These are phyloP conservation scores for Cryphonectria nitschkei DNA, from an alignment of 2,329 filamentous ascomycete species.

Conservation along the genomic window DNA sequence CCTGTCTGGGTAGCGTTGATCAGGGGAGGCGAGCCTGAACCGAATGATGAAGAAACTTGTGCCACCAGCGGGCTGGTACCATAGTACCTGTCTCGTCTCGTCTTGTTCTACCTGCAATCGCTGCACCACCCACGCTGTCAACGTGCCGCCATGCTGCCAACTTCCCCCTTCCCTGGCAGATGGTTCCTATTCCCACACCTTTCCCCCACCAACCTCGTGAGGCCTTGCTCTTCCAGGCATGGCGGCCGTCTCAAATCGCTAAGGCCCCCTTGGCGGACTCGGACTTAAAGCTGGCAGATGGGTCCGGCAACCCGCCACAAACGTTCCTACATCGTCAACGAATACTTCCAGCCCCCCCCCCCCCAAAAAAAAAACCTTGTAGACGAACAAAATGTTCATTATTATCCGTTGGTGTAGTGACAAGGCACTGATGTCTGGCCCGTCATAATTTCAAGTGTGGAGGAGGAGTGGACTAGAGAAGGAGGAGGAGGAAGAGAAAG, in stretches of 20 bases:
- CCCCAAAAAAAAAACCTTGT: not conserved
- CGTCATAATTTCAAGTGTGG: not conserved
- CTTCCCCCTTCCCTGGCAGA: not conserved
- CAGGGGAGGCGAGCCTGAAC: conserved; percentile 13
- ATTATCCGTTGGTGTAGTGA: not conserved
- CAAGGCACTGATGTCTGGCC: not conserved
- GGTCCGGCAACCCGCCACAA: conserved; percentile 5
- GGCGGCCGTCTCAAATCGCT: conserved; percentile 11
- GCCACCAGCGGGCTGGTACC: not conserved
- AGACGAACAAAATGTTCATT: not conserved
- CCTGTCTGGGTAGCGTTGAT: conserved; percentile 8
- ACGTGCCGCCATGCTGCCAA: not conserved
- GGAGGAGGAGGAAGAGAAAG: not conserved
- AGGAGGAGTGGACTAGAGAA: not conserved
- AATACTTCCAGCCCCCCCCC: not conserved
- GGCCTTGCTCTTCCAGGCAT: conserved; percentile 1
- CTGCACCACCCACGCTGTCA: not conserved
- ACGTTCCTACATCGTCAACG: not conserved
- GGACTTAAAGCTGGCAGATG: conserved; percentile 7
- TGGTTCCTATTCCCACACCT: too few species aligned
- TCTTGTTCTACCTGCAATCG: not conserved
- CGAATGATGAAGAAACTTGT: not conserved
- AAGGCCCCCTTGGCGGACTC: not conserved
- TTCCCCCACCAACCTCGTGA: not conserved
- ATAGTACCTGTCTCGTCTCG: not conserved